Conservation (phyloP, 352 stramenopile genomes). For the Pythium apleroticum region DNA sequence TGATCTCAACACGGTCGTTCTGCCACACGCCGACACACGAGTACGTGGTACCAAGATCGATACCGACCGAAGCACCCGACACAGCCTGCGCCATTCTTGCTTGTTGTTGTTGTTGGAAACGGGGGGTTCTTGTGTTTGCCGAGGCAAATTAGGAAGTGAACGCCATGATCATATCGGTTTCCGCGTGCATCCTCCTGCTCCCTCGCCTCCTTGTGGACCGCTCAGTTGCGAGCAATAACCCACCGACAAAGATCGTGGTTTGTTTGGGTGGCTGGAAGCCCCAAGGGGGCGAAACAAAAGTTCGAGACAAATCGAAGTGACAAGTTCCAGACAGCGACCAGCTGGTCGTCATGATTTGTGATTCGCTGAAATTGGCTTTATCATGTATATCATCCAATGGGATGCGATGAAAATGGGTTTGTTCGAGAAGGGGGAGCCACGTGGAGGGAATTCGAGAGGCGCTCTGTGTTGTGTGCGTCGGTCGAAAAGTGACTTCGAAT, state of each 20-base stretch:
- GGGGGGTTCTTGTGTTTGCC: slow-evolving; percentile 24
- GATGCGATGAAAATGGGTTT: not conserved
- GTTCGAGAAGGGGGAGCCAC: slow-evolving; percentile 20
- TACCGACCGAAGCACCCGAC: slow-evolving; percentile 80
- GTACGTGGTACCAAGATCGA: slow-evolving; percentile 97
- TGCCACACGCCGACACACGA: slow-evolving; percentile 97
- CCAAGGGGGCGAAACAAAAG: not conserved
- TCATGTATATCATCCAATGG: slow-evolving; percentile 20
- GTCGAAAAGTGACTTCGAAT: slow-evolving; percentile 11
- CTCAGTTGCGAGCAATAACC: slow-evolving; percentile 16
- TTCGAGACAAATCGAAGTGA: slow-evolving; percentile 32
- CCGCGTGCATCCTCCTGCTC: not conserved
- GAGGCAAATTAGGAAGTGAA: slow-evolving; percentile 34
- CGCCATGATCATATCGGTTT: not conserved
- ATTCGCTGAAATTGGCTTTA: slow-evolving; percentile 16
- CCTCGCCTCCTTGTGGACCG: not conserved
- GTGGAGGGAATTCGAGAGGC: slow-evolving; percentile 16
- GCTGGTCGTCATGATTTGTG: slow-evolving; percentile 2
- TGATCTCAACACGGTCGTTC: slow-evolving; percentile 96
- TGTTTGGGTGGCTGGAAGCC: slow-evolving; percentile 16
- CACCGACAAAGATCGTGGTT: slow-evolving; percentile 20
- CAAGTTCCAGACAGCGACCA: slow-evolving; percentile 12
- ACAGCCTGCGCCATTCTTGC: slow-evolving; percentile 30
- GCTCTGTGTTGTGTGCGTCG: slow-evolving; percentile 15
- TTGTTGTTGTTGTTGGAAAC: slow-evolving; percentile 24